Base-by-base conservation (phyloP, 345 rosid genomes). In the Hibiscus tridactylites region DNA sequence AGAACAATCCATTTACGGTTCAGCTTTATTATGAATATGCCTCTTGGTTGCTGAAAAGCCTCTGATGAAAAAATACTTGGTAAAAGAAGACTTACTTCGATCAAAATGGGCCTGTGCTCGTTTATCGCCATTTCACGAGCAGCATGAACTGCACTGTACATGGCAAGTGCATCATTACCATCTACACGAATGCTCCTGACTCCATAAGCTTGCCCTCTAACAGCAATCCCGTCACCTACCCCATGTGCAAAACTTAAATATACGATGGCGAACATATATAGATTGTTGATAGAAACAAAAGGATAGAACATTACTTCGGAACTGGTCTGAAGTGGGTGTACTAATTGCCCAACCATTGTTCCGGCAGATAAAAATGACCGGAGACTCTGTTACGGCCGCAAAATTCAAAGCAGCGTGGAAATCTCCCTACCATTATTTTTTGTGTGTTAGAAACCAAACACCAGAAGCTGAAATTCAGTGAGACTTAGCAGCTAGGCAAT, bases 291-390 rank as follows among this genome's bases (percentile, higher is more conserved):
- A 8, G 31, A 7, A 8, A 28, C 3, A 26, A 47, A 47, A 44
- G 28, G 44, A 29, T 70, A 69, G 62, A 58, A 3, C n/a, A 61
- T 13, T 89, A 91, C 97, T 89, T 81, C 91, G 83, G 68, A 88
- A 91, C 69, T 91, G 97, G 75, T 91, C 93, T 10, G 87, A 82
- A 49, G 82, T 72, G 35, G 79, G 83, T 60, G 97, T 91, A 66
- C 97, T 89, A 68, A 91, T 91, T 8, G 97, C 97, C 93, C 95
- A 91, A 68, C 97, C 93, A 60, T 89, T 91, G 83, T 91, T 91
- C 10, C 97, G 80, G 71, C 97, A 91, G 68, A 91, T 75, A 65
- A 89, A 89, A 61, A 91, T 73, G 0, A 91, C 88, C 0, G 96
- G 97, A 61, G 91, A 85, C 74, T 89, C 93, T 76, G 65, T 72